Conservation (phyloP, 768 basidiomycete genomes). For the Tulasnella sp. region DNA sequence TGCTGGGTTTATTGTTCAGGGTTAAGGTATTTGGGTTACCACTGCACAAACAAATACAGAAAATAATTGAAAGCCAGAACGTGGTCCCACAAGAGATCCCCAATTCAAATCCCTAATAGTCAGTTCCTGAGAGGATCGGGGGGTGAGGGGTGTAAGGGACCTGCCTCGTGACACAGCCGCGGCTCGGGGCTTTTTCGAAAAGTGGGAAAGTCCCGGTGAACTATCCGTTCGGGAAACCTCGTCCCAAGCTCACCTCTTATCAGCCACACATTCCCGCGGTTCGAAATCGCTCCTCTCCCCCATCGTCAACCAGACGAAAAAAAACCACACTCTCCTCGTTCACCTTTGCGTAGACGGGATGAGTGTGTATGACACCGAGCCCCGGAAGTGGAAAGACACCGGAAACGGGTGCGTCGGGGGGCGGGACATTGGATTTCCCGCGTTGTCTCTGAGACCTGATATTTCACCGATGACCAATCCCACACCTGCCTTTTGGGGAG, state of each 20-base stretch:
- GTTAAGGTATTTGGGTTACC: background rate
- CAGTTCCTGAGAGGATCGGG: background rate
- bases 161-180: slow-evolving; percentile 3
- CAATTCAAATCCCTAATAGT: background rate
- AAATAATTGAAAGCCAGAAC: background rate
- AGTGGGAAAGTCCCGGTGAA: background rate
- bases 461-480: background rate
- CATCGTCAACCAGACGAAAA: background rate
- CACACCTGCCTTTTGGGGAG: background rate
- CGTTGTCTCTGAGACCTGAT: background rate
- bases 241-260: background rate
- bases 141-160: background rate
- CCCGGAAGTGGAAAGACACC: background rate
- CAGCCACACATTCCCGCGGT: background rate
- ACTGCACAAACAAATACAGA: background rate
- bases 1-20: background rate
- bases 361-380: background rate
- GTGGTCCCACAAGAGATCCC: too few relatives aligned
- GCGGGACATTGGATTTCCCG: slow-evolving; percentile 1
- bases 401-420: background rate
- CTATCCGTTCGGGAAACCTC: background rate
- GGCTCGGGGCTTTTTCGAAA: background rate
- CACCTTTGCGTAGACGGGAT: background rate
- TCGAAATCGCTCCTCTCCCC: background rate
- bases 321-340: background rate